Evolutionary conservation across 495 filamentous ascomycete genomes (phyloP), one percentile per base, ranked within the genome.

Genomic region (Podospora bellae-mahoneyi): DNA sequence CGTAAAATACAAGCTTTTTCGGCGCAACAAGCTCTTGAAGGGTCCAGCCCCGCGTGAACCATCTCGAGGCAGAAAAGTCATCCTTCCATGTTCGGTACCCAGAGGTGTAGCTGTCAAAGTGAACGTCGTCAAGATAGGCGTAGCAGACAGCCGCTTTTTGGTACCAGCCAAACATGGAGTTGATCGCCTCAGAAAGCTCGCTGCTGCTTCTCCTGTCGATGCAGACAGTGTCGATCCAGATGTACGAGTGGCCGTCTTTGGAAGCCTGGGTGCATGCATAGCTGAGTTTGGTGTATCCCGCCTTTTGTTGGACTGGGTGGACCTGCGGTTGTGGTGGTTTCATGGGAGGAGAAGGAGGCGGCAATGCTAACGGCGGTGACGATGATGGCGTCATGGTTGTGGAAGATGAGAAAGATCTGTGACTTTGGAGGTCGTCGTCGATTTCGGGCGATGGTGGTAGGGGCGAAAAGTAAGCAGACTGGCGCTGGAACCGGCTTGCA

Each of bases 201-300:
- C 68, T 63, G 20, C 70, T 67, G 30, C 64, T 74, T 4, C 59
- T 56, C 62, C 62, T 68, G 67, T 77, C 72, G 61, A 77, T 73
- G 61, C 75, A 77, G 58, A 65, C 68, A 0, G 75, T 75, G 64
- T 77, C 75, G 2, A 73, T 53, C 75, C 75, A 77, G 16, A 74
- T 16, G 48, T 71, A 74, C 0, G 58, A 32, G 20, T 27, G 53
- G 0, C 72, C 73, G 34, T 74, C 71, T 20, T 67, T 63, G 5
- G 62, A 58, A 2, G 75, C 75, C 44, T 72, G 75, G 5, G 54
- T 65, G 48, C 69, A 73, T 9, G 70, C 72, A 30, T 64, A 70
- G 4, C 60, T 48, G 53, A 76, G 67, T 44, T 76, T 76, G 54
- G 60, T 4, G 59, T 69, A 76, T 15, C 70, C 72, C 1, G 70